Base-by-base conservation (phyloP, 805 yeast species). In the Candida argentea region DNA sequence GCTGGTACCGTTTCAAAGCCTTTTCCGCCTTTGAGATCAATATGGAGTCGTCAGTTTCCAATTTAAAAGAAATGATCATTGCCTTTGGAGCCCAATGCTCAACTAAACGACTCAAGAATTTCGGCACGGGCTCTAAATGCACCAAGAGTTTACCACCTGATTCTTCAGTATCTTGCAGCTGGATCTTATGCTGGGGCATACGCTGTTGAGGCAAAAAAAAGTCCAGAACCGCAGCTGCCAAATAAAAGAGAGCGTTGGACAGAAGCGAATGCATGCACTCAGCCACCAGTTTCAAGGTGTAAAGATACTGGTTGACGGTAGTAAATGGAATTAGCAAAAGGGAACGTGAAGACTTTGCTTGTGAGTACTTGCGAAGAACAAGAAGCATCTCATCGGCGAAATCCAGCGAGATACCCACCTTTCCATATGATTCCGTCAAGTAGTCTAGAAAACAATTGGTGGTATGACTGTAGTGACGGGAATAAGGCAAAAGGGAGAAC, bases 191-290 rank as follows among this genome's bases (percentile, higher is more conserved):
- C 43, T 85, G 86, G 3, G 96, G 94, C 43, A 86, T 63, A 38
- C 83, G 67, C 1, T 87, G 76, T 24, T 70, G 71, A 2, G 98
- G 98, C 23, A 91, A 65, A 57, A 87, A 91, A 55, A 91, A 91
- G 50, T 91, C 99, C 5, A 95, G 83, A 0, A 91, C 99, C 0
- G 98, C 98, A 6, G 98, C 97, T 0, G 98, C 98, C 29, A 91
- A 63, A 48, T 79, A 91, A 48, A 89, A 84, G 22, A 91, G 50
- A 1, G 86, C 83, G 30, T 58, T 60, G 4, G 66, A 52, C 3
- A 75, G 80, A 22, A 70, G 50, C 3, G 57, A 55, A 29, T 75
- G 68, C 44, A 89, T 51, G 24, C 66, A 61, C 36, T 67, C 65
- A 1, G 91, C 77, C 6, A 83, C 61, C 20, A 73, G 56, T 37